Percentiles rank a stretch among this genome's conserved stretches.
phyloP scores from a whole-genome alignment of 148 eudicot species.

The Talinum fruticosum region DNA sequence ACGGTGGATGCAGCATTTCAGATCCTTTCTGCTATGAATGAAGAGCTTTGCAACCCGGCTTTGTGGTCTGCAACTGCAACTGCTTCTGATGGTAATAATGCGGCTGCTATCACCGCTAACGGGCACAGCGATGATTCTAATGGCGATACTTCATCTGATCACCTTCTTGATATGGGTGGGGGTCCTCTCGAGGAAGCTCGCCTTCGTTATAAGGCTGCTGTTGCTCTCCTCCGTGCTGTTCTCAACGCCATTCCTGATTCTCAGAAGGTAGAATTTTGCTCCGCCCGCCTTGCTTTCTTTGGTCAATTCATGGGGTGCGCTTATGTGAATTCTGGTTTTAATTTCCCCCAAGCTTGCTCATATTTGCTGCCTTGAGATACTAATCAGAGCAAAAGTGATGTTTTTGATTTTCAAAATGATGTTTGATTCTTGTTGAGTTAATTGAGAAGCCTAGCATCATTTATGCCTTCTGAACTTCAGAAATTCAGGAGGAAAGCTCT shows the following conservation, averaged over 20 bases:
- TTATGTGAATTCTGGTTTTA: too few species aligned
- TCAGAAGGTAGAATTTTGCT: slow-evolving; percentile 38
- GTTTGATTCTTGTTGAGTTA: not conserved
- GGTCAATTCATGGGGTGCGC: too few species aligned
- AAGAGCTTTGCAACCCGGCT: slow-evolving; percentile 85
- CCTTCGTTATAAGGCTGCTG: slow-evolving; percentile 66
- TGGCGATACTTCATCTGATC: slow-evolving; percentile 53
- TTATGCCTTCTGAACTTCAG: not conserved
- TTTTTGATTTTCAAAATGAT: too few species aligned
- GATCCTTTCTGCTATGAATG: slow-evolving; percentile 86
- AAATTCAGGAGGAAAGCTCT: too few species aligned
- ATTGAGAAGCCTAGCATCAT: not conserved
- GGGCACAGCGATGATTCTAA: slow-evolving; percentile 24
- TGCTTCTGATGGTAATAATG: slow-evolving; percentile 2
- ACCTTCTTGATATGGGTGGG: slow-evolving; percentile 72
- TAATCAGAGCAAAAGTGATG: too few species aligned
- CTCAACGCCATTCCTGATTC: slow-evolving; percentile 61
- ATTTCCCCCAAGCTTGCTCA: too few species aligned
- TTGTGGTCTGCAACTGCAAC: slow-evolving; percentile 61
- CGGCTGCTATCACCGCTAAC: slow-evolving; percentile 10
- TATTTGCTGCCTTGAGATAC: too few species aligned
- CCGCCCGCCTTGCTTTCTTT: too few species aligned
- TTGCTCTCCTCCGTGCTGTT: slow-evolving; percentile 59
- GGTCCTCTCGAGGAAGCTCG: slow-evolving; percentile 89
- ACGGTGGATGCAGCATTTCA: slow-evolving; percentile 77